Conservation (phyloP, 768 basidiomycete species). For the Termitomyces bulborhizus region DNA sequence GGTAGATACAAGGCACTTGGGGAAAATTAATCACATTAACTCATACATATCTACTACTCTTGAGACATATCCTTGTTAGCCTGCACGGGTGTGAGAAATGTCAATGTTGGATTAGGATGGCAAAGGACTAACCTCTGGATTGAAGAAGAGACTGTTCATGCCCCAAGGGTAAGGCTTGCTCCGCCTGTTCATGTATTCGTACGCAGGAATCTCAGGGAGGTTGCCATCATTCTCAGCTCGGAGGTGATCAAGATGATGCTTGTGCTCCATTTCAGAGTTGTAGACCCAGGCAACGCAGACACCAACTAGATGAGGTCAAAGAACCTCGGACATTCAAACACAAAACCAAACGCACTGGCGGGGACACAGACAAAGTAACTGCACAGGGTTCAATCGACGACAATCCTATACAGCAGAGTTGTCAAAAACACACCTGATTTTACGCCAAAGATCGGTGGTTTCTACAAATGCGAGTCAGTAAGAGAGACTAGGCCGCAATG, state of each 20-base stretch:
- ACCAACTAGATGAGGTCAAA: conserved; percentile 28
- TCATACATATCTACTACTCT: conserved; percentile 12
- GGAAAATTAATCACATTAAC: background rate
- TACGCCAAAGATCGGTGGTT: conserved; percentile 78
- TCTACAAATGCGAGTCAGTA: conserved; percentile 34
- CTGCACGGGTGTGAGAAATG: conserved; percentile 25
- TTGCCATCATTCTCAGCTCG: conserved; percentile 67
- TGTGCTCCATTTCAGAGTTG: conserved; percentile 57
- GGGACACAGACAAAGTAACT: conserved; percentile 77
- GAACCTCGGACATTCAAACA: background rate
- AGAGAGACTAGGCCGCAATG: background rate
- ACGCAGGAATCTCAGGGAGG: conserved; percentile 65
- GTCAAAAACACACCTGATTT: conserved; percentile 49
- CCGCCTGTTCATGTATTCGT: conserved; percentile 72
- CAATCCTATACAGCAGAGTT: conserved; percentile 10
- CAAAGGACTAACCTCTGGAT: conserved; percentile 49
- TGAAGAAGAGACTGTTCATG: conserved; percentile 77
- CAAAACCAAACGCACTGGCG: conserved; percentile 47
- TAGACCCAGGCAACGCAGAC: conserved; percentile 49
- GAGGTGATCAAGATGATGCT: conserved; percentile 63
- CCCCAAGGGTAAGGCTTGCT: conserved; percentile 86
- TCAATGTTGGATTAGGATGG: background rate
- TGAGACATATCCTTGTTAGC: conserved; percentile 58
- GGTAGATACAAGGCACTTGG: background rate
- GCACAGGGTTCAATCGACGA: conserved; percentile 14